phyloP scores from a whole-genome alignment of 2,329 filamentous ascomycete genomes.

The Xylariaceae sp. region DNA sequence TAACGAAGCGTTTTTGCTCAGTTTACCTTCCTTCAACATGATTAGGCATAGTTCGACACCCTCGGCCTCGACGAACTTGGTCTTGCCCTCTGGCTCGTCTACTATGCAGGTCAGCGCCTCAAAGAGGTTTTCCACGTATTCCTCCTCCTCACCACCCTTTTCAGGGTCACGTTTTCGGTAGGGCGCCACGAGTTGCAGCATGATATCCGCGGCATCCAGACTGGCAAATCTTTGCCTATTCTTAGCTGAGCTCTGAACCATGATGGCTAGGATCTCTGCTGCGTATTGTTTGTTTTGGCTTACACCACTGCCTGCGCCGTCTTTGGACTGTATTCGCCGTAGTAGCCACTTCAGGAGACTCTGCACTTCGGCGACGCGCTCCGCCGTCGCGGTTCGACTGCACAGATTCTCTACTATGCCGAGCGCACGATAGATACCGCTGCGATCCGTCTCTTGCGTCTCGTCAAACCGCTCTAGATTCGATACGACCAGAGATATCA shows the following conservation, averaged over 20 bases:
- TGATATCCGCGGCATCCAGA: conserved; percentile 67
- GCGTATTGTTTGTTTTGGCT: conserved; percentile 94
- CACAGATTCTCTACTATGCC: conserved; percentile 80
- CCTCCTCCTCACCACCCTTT: conserved; percentile 83
- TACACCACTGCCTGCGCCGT: conserved; percentile 41
- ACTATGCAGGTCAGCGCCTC: conserved; percentile 77
- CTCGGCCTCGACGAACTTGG: conserved; percentile 80
- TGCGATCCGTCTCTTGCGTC: conserved; percentile 62
- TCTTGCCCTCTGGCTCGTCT: conserved; percentile 69
- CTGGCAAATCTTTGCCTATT: conserved; percentile 60
- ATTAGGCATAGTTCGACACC: conserved; percentile 87
- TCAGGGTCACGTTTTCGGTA: conserved; percentile 84
- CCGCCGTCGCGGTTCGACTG: conserved; percentile 55
- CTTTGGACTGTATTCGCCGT: conserved; percentile 59
- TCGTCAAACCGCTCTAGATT: conserved; percentile 81
- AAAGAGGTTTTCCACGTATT: conserved; percentile 92
- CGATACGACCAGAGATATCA: conserved; percentile 67
- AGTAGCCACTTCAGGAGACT: conserved; percentile 72
- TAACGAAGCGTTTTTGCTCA: conserved; percentile 71
- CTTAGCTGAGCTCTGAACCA: conserved; percentile 67
- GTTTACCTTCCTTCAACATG: conserved; percentile 84
- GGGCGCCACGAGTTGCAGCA: conserved; percentile 76
- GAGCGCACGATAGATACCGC: conserved; percentile 81
- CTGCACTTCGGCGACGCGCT: conserved; percentile 65
- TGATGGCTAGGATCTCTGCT: conserved; percentile 83